phyloP scores from a whole-genome alignment of 2,329 filamentous ascomycete genomes.

The Cladosporium velox region DNA sequence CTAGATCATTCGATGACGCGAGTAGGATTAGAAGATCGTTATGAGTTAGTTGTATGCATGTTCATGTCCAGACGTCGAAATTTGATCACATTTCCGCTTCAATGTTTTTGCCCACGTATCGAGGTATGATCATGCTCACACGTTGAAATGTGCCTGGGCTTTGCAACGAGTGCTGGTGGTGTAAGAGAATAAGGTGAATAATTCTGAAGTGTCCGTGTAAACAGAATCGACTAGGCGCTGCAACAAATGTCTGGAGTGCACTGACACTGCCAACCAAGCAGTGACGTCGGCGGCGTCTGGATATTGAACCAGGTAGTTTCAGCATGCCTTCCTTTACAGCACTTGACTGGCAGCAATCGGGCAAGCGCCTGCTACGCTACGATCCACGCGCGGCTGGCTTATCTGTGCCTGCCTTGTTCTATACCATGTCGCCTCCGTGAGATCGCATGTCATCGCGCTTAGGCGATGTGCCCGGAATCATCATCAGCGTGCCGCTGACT shows the following conservation, averaged over 20 bases:
- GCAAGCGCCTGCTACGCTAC: constrained; percentile 8
- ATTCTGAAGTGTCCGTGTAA: not conserved
- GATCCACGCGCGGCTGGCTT: constrained; percentile 2
- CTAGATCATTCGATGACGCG: not conserved
- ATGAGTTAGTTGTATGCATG: not conserved
- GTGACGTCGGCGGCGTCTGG: constrained; percentile 17
- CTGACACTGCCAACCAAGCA: not conserved
- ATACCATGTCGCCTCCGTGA: constrained; percentile 12
- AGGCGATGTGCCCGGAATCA: not conserved
- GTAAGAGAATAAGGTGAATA: not conserved
- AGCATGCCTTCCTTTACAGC: not conserved
- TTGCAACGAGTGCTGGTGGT: not conserved
- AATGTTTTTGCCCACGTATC: not conserved
- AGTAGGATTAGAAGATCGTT: not conserved
- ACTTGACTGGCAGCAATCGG: not conserved
- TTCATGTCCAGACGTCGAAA: not conserved
- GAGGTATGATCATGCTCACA: not conserved
- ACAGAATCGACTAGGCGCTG: not conserved
- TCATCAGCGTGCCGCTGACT: not conserved
- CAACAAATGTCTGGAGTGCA: not conserved
- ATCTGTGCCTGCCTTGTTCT: constrained; percentile 15
- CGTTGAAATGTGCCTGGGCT: accelerated
- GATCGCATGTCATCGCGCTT: constrained; percentile 19
- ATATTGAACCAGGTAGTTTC: constrained; percentile 5
- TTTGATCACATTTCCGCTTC: not conserved